Evolutionary conservation across 805 yeast genomes (phyloP).

Genomic region (Tetrapisispora taiwanensis): DNA sequence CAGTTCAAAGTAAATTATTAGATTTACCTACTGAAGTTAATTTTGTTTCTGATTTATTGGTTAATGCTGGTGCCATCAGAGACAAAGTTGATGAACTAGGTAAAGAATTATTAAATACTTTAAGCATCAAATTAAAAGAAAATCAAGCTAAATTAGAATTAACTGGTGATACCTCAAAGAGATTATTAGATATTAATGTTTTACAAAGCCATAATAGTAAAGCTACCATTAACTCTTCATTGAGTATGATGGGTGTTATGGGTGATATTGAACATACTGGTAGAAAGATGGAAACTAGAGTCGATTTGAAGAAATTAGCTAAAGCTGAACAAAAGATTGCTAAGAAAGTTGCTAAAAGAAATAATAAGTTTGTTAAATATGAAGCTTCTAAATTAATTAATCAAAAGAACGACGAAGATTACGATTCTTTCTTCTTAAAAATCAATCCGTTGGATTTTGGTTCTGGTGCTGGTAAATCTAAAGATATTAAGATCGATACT

Average conservation of each 20-base stretch:
- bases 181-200: constrained; percentile 71
- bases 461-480: constrained; percentile 88
- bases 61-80: constrained; percentile 73
- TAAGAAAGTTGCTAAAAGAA: constrained; percentile 84
- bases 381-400: constrained; percentile 87
- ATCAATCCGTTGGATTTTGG: constrained; percentile 93
- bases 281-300: constrained; percentile 84
- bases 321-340: constrained; percentile 97
- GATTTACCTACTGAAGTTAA: constrained; percentile 57
- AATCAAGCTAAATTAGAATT: constrained; percentile 65
- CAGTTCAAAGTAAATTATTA: constrained; percentile 66
- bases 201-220: constrained; percentile 50
- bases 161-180: constrained; percentile 80
- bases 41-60: constrained; percentile 55
- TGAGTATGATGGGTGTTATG: constrained; percentile 67
- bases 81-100: constrained; percentile 44
- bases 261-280: constrained; percentile 87
- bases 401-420: constrained; percentile 57
- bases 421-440: constrained; percentile 89
- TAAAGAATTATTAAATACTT: constrained; percentile 36
- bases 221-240: constrained; percentile 64
- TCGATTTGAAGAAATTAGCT: constrained; percentile 91
- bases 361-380: constrained; percentile 72
- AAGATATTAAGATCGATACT: constrained; percentile 86
- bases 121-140: constrained; percentile 45